Evolutionary conservation across 202 grass and related monocot species (phyloP), one percentile per base, ranked within the genome.

Genomic region (Panicum hallii): DNA sequence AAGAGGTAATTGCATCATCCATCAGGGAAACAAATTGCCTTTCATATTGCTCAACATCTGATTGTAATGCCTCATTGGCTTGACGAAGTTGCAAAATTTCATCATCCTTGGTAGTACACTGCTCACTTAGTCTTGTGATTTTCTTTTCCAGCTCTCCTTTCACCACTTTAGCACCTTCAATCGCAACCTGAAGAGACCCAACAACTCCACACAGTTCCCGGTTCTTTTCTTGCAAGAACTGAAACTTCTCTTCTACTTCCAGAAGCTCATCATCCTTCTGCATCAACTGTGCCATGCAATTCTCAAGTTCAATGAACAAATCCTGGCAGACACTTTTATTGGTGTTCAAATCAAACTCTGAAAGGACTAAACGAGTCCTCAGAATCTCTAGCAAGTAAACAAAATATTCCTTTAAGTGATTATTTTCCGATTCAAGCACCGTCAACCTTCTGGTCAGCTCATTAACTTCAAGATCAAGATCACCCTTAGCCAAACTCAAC

Each of bases 281-380:
- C 43, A 63, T 54, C 82, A 92, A 62, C 55, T 82, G 80, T 44
- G 36, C 79, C 71, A 79, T 73, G 58, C 63, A 83, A 57, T 54
- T 82, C 66, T 95, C 86, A 65, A 91, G 82, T 82, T 96, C 83
- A 89, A 85, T 48, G 60, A 52, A 80, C 49, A 94, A 76, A 61
- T 94, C 90, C 82, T 91, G 67, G 88, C 44, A 88, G 47, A 92
- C 20, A 56, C 53, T 89, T 83, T 47, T 83, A 13, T 72, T 85
- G 7, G 70, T 71, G 76, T 92, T 94, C 76, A 96, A 54, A 84
- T 96, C 90, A 56, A 97, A 90, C 77, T 93, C 93, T 87, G 87
- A 91, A 72, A 94, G 82, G 38, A 94, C 84, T 76, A 97, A 79
- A 53, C 73, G 78, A 91, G 72, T 84, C 52, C 50, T 91, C 40